These are phyloP conservation scores for Fusarium bactridioides DNA, from an alignment of 2,329 filamentous ascomycete genomes.

Conservation along the genomic window DNA sequence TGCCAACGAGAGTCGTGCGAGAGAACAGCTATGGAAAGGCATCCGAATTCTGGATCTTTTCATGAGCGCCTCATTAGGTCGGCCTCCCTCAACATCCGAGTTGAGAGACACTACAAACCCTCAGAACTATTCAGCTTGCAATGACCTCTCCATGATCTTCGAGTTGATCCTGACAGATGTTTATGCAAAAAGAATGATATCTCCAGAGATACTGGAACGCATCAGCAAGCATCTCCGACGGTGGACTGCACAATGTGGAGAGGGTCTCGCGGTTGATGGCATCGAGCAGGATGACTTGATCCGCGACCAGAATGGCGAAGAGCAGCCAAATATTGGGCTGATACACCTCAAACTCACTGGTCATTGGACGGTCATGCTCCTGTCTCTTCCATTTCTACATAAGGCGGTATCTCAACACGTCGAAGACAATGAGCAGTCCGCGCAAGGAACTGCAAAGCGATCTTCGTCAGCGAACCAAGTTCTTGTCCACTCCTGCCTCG, in stretches of 20 bases:
- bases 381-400: slow-evolving; percentile 49
- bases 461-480: slow-evolving; percentile 32
- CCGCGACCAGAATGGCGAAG: slow-evolving; percentile 16
- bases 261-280: slow-evolving; percentile 29
- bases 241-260: slow-evolving; percentile 33
- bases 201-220: slow-evolving; percentile 38
- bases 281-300: slow-evolving; percentile 34
- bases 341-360: slow-evolving; percentile 48
- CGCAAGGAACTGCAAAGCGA: slow-evolving; percentile 2
- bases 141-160: slow-evolving; percentile 49
- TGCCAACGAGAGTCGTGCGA: slow-evolving; percentile 29
- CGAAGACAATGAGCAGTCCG: slow-evolving; percentile 18
- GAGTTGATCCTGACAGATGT: slow-evolving; percentile 48
- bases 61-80: slow-evolving; percentile 45
- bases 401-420: slow-evolving; percentile 40
- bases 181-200: slow-evolving; percentile 46
- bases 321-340: slow-evolving; percentile 37
- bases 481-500: slow-evolving; percentile 46
- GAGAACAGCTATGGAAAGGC: slow-evolving; percentile 47
- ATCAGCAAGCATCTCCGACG: slow-evolving; percentile 37
- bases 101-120: slow-evolving; percentile 36
- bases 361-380: slow-evolving; percentile 50
- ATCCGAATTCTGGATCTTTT: slow-evolving; percentile 47
- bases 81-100: slow-evolving; percentile 46
- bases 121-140: slow-evolving; percentile 39